phyloP scores from a whole-genome alignment of 257 asterid species.

The Oldenlandia corymbosa region DNA sequence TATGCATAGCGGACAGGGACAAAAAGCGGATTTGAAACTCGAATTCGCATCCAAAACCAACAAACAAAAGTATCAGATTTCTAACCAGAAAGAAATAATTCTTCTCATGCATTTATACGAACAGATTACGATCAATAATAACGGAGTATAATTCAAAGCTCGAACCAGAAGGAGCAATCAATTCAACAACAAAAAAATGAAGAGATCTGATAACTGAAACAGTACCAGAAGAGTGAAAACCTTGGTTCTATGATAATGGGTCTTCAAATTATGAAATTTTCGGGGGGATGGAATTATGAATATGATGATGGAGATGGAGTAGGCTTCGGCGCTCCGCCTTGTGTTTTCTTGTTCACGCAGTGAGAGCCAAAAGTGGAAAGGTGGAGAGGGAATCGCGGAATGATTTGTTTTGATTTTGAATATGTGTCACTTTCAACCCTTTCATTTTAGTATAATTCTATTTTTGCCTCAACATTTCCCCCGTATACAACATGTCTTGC shows the following conservation, averaged over 20 bases:
- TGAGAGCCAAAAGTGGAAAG: slow-evolving; percentile 15
- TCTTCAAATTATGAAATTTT: too few relatives aligned
- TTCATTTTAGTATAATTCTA: not conserved
- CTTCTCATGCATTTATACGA: too few relatives aligned
- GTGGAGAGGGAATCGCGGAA: slow-evolving; percentile 21
- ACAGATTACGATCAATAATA: too few relatives aligned
- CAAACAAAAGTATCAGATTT: too few relatives aligned
- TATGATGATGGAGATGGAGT: not conserved
- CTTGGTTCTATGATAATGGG: not conserved
- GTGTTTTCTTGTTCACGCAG: not conserved
- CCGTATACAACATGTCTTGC: not conserved
- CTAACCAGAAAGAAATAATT: too few relatives aligned
- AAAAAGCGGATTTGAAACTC: too few relatives aligned
- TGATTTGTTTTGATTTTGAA: slow-evolving; percentile 9
- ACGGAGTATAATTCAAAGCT: too few relatives aligned
- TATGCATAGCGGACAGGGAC: too few relatives aligned
- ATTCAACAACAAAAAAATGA: too few relatives aligned
- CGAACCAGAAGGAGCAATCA: too few relatives aligned
- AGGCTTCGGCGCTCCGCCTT: not conserved
- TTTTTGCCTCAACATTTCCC: not conserved
- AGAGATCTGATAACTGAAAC: not conserved
- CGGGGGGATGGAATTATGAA: too few relatives aligned
- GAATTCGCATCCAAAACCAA: too few relatives aligned
- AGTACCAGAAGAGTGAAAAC: not conserved
- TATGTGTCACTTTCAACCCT: not conserved